Evolutionary conservation across 2,329 filamentous ascomycete genomes (phyloP), one percentile per base, ranked within the genome.

Genomic region (Fusarium mundagurra): DNA sequence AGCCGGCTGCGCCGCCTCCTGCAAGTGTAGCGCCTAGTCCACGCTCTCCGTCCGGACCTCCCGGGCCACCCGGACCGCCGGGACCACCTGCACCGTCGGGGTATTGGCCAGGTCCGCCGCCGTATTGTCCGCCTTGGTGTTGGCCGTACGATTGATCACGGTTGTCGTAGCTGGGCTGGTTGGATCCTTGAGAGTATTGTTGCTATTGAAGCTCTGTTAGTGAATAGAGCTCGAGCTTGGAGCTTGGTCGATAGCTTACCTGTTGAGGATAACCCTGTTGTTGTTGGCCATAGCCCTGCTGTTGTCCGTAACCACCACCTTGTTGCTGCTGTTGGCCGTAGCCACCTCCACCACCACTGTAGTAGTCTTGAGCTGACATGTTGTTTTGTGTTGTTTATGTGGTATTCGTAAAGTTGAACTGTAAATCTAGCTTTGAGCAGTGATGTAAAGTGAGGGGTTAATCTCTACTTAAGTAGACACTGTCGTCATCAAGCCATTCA

Each of bases 21-120:
- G 86, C 67, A 22, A 89, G 73, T 13, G 86, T 85, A 7, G 87
- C 85, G 8, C 87, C 87, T 6, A 89, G 81, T n/a, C 88, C 88
- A 51, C 87, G 85, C 36, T 89, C 87, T 7, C 79, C 77, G 27
- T 80, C 75, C 7, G 67, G 75, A 8, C 79, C 76, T 45, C 76
- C 73, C 7, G 64, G 71, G 12, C 75, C 76, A 12, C 69, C 67
- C 0, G 68, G 61, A 20, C 67, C 68, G 13, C 66, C 67, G 8
- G 66, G 70, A 16, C 64, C 54, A 8, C 41, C 38, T 22, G 27
- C 58, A 41, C 71, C 66, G 6, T 59, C 57, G 5, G 64, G 48
- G 36, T 76, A 77, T 36, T 67, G 65, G 14, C 68, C 71, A 10
- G 69, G 47, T 18, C 34, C 61, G 18, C 67, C 62, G 24, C 67